Evolutionary conservation across 305 asterid species (phyloP), one percentile per base, ranked within the genome.

Genomic region (Fraxinus latifolia): DNA sequence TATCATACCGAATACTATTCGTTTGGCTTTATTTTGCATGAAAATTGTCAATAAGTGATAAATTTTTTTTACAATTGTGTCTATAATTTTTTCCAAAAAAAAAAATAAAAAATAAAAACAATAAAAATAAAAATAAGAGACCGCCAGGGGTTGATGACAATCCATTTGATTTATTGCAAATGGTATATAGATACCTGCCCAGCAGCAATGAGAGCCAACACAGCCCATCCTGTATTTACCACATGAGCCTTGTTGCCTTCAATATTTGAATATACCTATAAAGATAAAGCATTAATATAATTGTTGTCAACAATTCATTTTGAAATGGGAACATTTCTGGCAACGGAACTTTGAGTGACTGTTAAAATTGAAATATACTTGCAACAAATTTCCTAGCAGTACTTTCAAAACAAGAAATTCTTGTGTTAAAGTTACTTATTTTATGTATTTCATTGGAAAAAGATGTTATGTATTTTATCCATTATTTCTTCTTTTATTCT

Each of bases 171-270:
- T 25, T 0, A 79, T 77, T 23, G 32, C 32, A 78, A 81, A 36
- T 25, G 12, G 65, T 14, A 29, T 44, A 14, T 88, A 50, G 60
- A 17, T 50, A 90, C 94, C 91, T 91, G 93, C 1, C 92, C 91
- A 83, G 91, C 90, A 67, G 47, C 31, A 37, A 91, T 85, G 27
- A 91, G 91, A 32, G 92, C 27, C 79, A 90, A 72, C 71, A 91
- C 73, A 19, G 93, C 93, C 93, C 92, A 91, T 19, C 93, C 85
- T 37, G 91, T 90, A 80, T 91, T 92, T 9, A 90, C 93, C 79
- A 91, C 81, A 81, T 84, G 90, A 44, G 95, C 90, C 25, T 77
- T 81, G 5, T 86, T 78, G 1, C 82, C 93, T 83, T 87, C 89
- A 0, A 89, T 67, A 74, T 82, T 81, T 0, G 90, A 88, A 80